These are phyloP conservation scores for Trichosanthes truncata DNA, from an alignment of 306 rosid species.

Conservation along the genomic window DNA sequence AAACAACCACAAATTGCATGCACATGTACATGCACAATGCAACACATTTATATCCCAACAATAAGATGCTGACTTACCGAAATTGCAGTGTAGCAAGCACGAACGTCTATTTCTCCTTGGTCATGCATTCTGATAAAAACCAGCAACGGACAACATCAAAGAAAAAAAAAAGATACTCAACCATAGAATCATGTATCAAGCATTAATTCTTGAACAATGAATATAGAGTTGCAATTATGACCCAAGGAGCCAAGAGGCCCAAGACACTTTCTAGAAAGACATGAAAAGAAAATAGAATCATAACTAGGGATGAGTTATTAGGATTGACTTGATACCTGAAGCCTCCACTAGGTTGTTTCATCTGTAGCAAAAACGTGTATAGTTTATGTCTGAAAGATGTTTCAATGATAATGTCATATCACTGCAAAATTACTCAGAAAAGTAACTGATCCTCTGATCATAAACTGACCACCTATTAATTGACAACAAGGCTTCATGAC, in stretches of 20 bases:
- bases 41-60: not conserved
- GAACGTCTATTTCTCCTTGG: conserved; percentile 83
- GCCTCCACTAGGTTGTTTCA: conserved; percentile 83
- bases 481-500: conserved; percentile 62
- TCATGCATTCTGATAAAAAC: conserved; percentile 62
- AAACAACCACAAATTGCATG: not conserved
- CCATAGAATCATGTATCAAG: not conserved
- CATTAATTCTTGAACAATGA: not conserved
- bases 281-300: not conserved
- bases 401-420: conserved; percentile 11
- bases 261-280: not conserved
- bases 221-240: not conserved
- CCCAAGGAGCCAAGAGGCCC: not conserved
- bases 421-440: conserved; percentile 13
- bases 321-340: conserved; percentile 42
- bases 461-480: conserved; percentile 82
- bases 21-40: not conserved
- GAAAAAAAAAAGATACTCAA: not conserved
- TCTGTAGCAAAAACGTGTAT: conserved; percentile 47
- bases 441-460: conserved; percentile 14
- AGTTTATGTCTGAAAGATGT: conserved; percentile 47
- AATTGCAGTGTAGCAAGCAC: conserved; percentile 95
- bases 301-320: conserved; percentile 1
- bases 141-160: not conserved
- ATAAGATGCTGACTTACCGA: conserved; percentile 48